phyloP scores from a whole-genome alignment of 257 asterid genomes.

The Solanum arcanum region DNA sequence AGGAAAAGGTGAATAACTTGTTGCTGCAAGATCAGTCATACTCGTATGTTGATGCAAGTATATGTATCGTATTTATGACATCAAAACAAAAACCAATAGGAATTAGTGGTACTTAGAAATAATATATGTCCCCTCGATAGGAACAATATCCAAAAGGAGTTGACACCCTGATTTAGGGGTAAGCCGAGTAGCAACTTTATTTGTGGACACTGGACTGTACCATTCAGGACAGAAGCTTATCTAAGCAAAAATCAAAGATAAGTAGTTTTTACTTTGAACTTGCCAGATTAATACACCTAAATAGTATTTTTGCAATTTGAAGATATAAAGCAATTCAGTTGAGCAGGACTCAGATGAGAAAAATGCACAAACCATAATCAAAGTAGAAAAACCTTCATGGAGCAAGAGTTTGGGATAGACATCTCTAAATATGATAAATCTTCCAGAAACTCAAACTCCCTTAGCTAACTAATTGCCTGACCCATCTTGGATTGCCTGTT shows the following conservation, averaged over 20 bases:
- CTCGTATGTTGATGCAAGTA: background rate
- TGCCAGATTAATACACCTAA: background rate
- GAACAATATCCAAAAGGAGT: background rate
- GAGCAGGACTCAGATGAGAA: background rate
- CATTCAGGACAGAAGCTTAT: background rate
- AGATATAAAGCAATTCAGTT: background rate
- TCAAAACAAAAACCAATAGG: background rate
- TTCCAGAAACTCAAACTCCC: background rate
- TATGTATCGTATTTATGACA: background rate
- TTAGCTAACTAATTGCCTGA: background rate
- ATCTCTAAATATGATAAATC: background rate
- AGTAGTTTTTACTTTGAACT: background rate
- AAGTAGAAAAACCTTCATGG: background rate
- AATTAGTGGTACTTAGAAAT: background rate
- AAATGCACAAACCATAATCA: background rate
- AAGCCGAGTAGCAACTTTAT: background rate
- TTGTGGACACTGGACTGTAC: background rate
- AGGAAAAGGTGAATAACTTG: background rate
- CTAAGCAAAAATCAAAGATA: background rate
- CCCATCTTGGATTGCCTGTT: background rate
- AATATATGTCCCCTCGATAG: background rate
- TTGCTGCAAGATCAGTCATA: background rate
- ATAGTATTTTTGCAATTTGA: background rate
- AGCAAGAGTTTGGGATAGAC: background rate
- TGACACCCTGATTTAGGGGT: background rate